phyloP scores from a whole-genome alignment of 495 filamentous ascomycete species.

The Sabuloglossum arenarium region DNA sequence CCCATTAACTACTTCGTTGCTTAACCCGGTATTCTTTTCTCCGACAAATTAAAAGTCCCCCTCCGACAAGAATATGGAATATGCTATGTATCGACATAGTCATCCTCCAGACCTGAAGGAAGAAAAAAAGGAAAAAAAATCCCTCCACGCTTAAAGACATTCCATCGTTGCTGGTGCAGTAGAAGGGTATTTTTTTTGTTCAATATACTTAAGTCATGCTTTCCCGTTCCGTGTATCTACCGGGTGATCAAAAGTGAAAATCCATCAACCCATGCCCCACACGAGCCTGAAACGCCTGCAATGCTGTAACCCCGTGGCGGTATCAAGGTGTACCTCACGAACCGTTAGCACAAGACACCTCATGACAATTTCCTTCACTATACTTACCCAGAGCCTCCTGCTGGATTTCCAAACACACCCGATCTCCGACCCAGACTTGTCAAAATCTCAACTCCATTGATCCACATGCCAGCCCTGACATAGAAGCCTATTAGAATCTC shows the following conservation, averaged over 20 bases:
- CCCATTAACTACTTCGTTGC: no score
- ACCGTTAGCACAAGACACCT: not conserved
- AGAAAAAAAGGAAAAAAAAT: not conserved
- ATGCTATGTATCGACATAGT: not conserved
- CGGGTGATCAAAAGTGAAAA: conserved; percentile 71
- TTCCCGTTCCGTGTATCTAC: conserved; percentile 15
- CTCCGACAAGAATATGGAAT: not conserved
- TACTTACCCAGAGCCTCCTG: conserved; percentile 64
- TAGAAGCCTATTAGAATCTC: conserved; percentile 80
- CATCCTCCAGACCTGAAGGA: not conserved
- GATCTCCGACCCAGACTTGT: conserved; percentile 77
- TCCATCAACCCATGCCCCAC: conserved; percentile 65
- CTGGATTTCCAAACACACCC: conserved; percentile 60
- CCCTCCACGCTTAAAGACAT: not conserved
- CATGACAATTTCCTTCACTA: conserved; percentile 10
- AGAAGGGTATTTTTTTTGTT: not conserved
- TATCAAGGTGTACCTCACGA: conserved; percentile 58
- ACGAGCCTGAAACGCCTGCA: conserved; percentile 70
- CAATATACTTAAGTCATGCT: not conserved
- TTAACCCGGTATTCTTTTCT: no score
- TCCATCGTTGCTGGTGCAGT: not conserved
- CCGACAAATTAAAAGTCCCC: no score
- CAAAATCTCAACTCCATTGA: conserved; percentile 79
- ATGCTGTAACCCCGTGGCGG: conserved; percentile 80
- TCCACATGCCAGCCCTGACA: conserved; percentile 61